Evolutionary conservation across 2,329 filamentous ascomycete species (phyloP).

Genomic region (Fusarium illudens): DNA sequence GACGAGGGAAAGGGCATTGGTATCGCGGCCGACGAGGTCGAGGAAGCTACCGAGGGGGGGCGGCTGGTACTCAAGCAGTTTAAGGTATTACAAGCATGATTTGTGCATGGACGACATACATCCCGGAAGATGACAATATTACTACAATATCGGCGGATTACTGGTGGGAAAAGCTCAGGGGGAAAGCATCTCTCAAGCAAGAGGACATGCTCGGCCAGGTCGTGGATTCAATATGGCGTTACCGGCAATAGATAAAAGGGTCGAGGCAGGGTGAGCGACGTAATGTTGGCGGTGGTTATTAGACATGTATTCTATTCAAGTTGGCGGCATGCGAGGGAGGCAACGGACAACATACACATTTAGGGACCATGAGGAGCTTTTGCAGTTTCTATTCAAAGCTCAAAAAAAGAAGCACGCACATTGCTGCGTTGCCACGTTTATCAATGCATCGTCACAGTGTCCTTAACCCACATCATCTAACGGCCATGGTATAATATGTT

Average conservation of each 20-base stretch:
- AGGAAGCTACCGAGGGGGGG: constrained; percentile 21
- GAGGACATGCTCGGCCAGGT: not conserved
- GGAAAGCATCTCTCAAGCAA: not conserved
- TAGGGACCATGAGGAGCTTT: constrained; percentile 14
- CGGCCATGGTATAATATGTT: constrained; percentile 35
- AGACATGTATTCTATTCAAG: not conserved
- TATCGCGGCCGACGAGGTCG: constrained; percentile 42
- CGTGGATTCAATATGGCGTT: not conserved
- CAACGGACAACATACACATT: not conserved
- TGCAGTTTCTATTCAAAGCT: constrained; percentile 35
- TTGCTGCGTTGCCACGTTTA: constrained; percentile 29
- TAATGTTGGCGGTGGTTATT: not conserved
- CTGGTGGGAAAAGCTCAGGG: not conserved
- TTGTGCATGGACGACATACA: not conserved
- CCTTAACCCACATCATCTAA: constrained; percentile 14
- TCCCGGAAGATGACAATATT: not conserved
- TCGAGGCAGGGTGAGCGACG: not conserved
- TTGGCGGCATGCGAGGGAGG: not conserved
- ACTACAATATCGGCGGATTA: not conserved
- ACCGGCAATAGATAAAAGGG: constrained; percentile 17
- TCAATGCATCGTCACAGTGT: constrained; percentile 33
- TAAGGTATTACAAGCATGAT: constrained; percentile 3
- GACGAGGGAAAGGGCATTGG: constrained; percentile 41
- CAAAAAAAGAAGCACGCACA: constrained; percentile 17
- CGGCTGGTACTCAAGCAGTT: not conserved